Conservation (phyloP, 495 filamentous ascomycete genomes). For the Aspergillus steynii region DNA sequence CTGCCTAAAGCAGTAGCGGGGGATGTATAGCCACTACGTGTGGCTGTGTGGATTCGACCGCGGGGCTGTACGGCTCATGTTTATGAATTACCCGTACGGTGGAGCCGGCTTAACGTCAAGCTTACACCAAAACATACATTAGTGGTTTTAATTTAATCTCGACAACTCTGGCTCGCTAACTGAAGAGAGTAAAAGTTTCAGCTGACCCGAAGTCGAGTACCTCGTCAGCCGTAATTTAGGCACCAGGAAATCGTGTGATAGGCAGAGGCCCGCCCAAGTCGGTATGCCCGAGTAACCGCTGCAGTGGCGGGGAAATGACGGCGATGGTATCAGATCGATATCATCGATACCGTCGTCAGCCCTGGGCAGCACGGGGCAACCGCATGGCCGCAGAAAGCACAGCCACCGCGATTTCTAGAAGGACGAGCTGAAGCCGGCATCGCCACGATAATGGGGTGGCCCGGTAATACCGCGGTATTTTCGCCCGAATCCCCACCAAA, state of each 20-base stretch:
- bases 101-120: not conserved
- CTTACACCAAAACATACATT: not conserved
- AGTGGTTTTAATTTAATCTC: not conserved
- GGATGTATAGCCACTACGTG: not conserved
- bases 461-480: not conserved
- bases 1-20: not conserved
- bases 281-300: not conserved
- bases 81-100: not conserved
- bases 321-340: no score
- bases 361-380: slow-evolving; percentile 8
- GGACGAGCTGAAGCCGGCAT: not conserved
- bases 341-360: not conserved
- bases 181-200: not conserved
- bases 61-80: not conserved
- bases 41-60: not conserved
- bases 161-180: no score
- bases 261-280: not conserved
- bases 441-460: not conserved
- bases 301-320: not conserved
- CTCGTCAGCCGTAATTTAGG: not conserved
- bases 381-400: slow-evolving; percentile 1
- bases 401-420: slow-evolving; percentile 5
- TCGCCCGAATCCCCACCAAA: no score
- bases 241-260: not conserved
- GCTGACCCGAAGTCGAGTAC: not conserved